These are phyloP conservation scores for Nakazawaea peltata DNA, from an alignment of 805 yeast species.

Conservation along the genomic window DNA sequence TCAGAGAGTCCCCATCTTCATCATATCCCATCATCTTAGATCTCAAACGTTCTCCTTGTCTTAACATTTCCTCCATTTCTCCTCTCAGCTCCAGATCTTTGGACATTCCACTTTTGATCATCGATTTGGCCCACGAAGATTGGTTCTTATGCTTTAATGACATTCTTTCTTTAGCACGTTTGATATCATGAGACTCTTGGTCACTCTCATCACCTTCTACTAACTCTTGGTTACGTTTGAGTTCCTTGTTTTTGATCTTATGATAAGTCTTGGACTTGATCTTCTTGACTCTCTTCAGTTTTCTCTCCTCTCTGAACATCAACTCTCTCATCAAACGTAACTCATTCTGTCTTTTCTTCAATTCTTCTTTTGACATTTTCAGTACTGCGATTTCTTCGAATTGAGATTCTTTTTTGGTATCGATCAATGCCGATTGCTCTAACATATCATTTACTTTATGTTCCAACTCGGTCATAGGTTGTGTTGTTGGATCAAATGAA, in stretches of 20 bases:
- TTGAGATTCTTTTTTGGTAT: conserved; percentile 69
- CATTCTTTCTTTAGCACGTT: conserved; percentile 90
- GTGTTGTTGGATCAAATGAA: conserved; percentile 42
- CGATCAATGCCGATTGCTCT: conserved; percentile 56
- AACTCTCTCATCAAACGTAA: conserved; percentile 88
- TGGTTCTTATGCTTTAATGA: conserved; percentile 81
- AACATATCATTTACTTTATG: conserved; percentile 52
- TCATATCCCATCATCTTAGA: conserved; percentile 62
- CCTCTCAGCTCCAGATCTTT: conserved; percentile 79
- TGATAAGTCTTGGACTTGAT: conserved; percentile 89
- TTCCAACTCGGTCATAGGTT: conserved; percentile 57
- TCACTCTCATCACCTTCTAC: conserved; percentile 52
- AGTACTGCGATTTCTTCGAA: conserved; percentile 85
- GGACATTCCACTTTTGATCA: conserved; percentile 84
- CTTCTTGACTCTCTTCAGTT: conserved; percentile 85
- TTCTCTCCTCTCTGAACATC: conserved; percentile 91
- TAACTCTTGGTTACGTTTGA: conserved; percentile 57
- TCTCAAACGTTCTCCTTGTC: conserved; percentile 74
- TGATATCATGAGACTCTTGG: conserved; percentile 59
- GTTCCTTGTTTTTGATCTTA: conserved; percentile 78
- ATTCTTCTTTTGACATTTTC: conserved; percentile 71
- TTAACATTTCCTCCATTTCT: conserved; percentile 91
- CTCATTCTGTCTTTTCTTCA: conserved; percentile 70
- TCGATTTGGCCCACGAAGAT: conserved; percentile 82
- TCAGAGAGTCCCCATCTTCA: conserved; percentile 34